These are phyloP conservation scores for Dipteronia sinensis DNA, from an alignment of 345 rosid genomes.

Conservation along the genomic window DNA sequence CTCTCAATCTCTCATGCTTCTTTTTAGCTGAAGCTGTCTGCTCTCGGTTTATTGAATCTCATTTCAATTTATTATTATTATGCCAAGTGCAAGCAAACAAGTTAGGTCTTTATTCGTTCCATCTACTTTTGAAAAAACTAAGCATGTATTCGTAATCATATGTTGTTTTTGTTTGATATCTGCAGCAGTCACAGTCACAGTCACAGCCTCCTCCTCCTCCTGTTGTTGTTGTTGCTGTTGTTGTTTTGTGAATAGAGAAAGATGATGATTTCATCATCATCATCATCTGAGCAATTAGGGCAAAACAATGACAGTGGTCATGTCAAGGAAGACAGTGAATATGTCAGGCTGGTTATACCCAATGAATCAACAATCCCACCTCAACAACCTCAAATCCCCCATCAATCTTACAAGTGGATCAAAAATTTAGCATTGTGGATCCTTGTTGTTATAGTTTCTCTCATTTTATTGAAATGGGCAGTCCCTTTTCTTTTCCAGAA, in stretches of 20 bases:
- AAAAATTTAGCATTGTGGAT: constrained; percentile 43
- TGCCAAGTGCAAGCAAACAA: no score
- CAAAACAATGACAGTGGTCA: constrained; percentile 26
- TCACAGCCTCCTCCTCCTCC: background rate
- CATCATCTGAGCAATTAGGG: constrained; percentile 32
- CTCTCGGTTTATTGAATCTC: no score
- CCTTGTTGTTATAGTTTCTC: constrained; percentile 31
- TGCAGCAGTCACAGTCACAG: no score
- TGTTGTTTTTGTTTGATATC: no score
- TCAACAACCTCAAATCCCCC: no score
- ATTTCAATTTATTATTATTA: no score
- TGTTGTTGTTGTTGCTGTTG: background rate
- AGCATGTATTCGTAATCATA: no score
- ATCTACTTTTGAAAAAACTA: no score
- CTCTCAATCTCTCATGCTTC: no score
- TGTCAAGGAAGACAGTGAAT: constrained; percentile 63
- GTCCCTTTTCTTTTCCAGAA: constrained; percentile 73
- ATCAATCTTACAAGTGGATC: constrained; percentile 45
- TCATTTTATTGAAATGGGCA: constrained; percentile 79
- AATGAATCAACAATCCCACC: constrained; percentile 25
- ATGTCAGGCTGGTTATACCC: constrained; percentile 68
- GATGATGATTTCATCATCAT: constrained; percentile 43
- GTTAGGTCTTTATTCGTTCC: no score
- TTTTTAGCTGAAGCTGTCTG: no score
- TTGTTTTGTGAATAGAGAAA: background rate